A percentile compares a stretch with the other conserved stretches of the same genome.
These are phyloP conservation scores for rapeseed (Brassica napus) DNA, from an alignment of 345 rosid species.

Conservation along the genomic window Da-Ae NC_063436.1:26375001-26375500, in stretches of 20 bases:
- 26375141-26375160: neutral
- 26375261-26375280: slow-evolving; percentile 2
- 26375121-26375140: neutral
- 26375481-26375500: neutral
- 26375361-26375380: slow-evolving; percentile 52
- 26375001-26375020: neutral
- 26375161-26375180: neutral
- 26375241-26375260: neutral
- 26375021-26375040: neutral
- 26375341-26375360: slow-evolving; percentile 70
- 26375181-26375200: neutral
- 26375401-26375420: slow-evolving; percentile 10
- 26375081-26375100: neutral
- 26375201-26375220: neutral
- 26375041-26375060: neutral
- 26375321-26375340: slow-evolving; percentile 55
- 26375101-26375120: neutral
- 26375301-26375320: neutral
- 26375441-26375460: neutral
- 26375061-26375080: neutral
- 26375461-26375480: neutral
- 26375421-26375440: neutral
- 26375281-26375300: neutral
- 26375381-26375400: slow-evolving; percentile 54
- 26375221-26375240: neutral